A percentile compares a stretch with the other conserved stretches of the same genome.
Conservation (phyloP, 805 yeast species). For the Candida hungchunana region DNA sequence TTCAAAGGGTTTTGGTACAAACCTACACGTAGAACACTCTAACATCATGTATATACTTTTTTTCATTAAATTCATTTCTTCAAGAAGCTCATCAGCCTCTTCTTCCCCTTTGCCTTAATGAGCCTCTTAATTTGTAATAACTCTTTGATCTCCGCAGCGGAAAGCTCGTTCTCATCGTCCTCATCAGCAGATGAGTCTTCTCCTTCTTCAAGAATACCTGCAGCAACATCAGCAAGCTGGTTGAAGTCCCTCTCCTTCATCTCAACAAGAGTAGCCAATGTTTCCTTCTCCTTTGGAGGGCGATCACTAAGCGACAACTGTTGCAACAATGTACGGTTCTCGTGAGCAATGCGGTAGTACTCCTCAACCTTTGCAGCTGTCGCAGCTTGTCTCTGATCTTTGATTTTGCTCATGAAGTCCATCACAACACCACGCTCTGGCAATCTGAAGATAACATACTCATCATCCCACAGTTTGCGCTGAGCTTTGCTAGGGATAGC, state of each 20-base stretch:
- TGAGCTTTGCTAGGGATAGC: constrained; percentile 28
- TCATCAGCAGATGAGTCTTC: constrained; percentile 18
- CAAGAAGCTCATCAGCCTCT: constrained; percentile 57
- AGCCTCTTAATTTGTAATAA: constrained; percentile 54
- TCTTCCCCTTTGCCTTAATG: constrained; percentile 67
- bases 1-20: too few species aligned
- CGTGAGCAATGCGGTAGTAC: constrained; percentile 29
- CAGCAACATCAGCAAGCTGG: constrained; percentile 42
- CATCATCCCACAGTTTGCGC: constrained; percentile 27
- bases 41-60: too few species aligned
- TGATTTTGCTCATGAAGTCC: constrained; percentile 60
- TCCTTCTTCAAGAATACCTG: constrained; percentile 21
- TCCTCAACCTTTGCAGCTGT: constrained; percentile 30
- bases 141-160: constrained; percentile 42
- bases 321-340: constrained; percentile 35
- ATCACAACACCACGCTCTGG: constrained; percentile 66
- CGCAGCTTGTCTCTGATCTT: constrained; percentile 29
- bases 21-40: too few species aligned
- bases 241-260: constrained; percentile 40
- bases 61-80: too few species aligned
- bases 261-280: constrained; percentile 29
- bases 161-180: constrained; percentile 2
- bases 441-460: constrained; percentile 53
- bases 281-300: constrained; percentile 29
- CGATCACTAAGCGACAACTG: constrained; percentile 27